Base-by-base conservation (phyloP, 306 rosid species). In the Dicorynia guianensis region DNA sequence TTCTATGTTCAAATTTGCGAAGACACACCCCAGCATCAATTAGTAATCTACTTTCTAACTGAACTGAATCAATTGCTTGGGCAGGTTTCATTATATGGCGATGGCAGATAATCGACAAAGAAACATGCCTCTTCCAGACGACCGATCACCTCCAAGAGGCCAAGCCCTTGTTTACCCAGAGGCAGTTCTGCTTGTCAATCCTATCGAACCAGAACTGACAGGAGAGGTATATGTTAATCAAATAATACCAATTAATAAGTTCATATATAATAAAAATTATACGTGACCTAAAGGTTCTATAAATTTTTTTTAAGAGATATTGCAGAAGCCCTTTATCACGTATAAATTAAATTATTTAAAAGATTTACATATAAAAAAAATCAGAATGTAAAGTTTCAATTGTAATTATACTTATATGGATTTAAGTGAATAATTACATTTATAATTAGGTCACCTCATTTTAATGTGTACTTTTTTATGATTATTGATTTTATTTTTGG, bases 71-170 rank as follows among this genome's bases (percentile, higher is more conserved):
- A 11, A 61, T 64, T 44, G 58, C 61, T 47, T 49, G 62, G 66
- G 36, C 57, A 94, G 98, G 93, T 94, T 94, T 78, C 98, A 84
- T 47, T 94, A 90, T 64, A 94, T 94, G 98, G 95, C 90, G n/a
- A 72, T 94, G 83, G 98, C 91, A 7, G 98, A 91, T 75, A 84
- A 91, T 74, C 87, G 96, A 73, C 97, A 88, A 58, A 89, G 98
- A 63, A 73, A 62, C 77, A 88, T 94, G 98, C 98, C 98, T 25
- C 91, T 91, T 60, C 97, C 97, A 6, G 95, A 87, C 44, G 98
- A 94, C 15, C 84, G 98, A 57, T 67, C 8, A 2, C 85, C 86
- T 1, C 83, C 77, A 0, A 83, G 85, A 87, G 83, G 96, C 65
- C 78, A 83, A 85, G 75, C 84, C 42, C 83, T 91, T 12, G 98